A percentile compares a stretch with the other conserved stretches of the same genome.
Conservation (phyloP, 1,139 yeast species). For the Nakaseomyces bracarensis region DNA sequence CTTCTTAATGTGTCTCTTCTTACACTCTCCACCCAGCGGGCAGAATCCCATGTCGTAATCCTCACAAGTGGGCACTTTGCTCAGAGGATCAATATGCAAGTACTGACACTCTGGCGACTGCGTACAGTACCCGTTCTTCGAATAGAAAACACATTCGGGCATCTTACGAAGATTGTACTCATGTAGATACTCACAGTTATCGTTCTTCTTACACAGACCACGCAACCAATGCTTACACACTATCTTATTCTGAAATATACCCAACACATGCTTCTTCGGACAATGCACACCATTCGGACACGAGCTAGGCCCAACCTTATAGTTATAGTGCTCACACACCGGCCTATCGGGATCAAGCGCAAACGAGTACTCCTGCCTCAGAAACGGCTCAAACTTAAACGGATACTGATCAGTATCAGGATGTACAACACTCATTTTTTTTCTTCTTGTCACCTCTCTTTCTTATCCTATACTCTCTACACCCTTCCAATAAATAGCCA, state of each 20-base stretch:
- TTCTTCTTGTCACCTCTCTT: too few species aligned
- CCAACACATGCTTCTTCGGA: slow-evolving; percentile 80
- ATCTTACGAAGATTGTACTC: slow-evolving; percentile 89
- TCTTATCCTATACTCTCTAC: too few species aligned
- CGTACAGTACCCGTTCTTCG: slow-evolving; percentile 86
- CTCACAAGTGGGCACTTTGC: slow-evolving; percentile 78
- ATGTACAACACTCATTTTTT: slow-evolving; percentile 8
- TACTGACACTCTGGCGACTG: slow-evolving; percentile 93
- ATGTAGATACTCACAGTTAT: slow-evolving; percentile 91
- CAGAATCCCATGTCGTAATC: slow-evolving; percentile 86
- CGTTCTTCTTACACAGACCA: slow-evolving; percentile 94
- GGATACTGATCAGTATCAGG: slow-evolving; percentile 27
- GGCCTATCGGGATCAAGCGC: slow-evolving; percentile 89
- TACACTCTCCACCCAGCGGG: slow-evolving; percentile 83
- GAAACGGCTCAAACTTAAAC: slow-evolving; percentile 78
- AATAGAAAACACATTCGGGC: slow-evolving; percentile 92
- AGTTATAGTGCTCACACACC: slow-evolving; percentile 63
- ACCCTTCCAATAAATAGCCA: too few species aligned
- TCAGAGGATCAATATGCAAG: slow-evolving; percentile 82
- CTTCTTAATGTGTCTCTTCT: slow-evolving; percentile 71
- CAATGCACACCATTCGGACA: slow-evolving; percentile 84
- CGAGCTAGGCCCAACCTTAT: slow-evolving; percentile 45
- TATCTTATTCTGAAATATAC: slow-evolving; percentile 73
- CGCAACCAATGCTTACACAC: slow-evolving; percentile 98
- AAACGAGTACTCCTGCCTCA: slow-evolving; percentile 70